Conservation (phyloP, 495 filamentous ascomycete species). For the Pyrenula aspistea region DNA sequence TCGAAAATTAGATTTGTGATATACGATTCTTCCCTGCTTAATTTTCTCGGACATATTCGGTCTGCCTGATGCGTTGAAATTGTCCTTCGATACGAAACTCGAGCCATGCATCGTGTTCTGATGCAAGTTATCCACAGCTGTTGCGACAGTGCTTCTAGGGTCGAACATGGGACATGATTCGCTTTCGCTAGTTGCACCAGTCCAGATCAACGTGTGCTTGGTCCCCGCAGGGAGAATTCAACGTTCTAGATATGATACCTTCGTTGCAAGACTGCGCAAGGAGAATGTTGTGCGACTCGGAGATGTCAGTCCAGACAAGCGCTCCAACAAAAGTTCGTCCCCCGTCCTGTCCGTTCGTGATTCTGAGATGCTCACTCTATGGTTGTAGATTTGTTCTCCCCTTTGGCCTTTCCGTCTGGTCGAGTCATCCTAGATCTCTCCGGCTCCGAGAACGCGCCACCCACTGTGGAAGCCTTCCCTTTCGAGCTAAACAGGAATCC, state of each 20-base stretch:
- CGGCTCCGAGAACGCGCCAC: constrained; percentile 62
- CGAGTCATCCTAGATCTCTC: constrained; percentile 84
- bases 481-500: constrained; percentile 80
- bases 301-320: constrained; percentile 79
- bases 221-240: constrained; percentile 79
- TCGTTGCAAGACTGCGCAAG: constrained; percentile 62
- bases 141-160: constrained; percentile 5
- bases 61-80: too few relatives aligned
- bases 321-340: constrained; percentile 74
- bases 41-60: too few relatives aligned
- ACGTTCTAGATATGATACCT: constrained; percentile 64
- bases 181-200: constrained; percentile 78
- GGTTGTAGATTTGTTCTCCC: constrained; percentile 79
- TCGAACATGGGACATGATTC: constrained; percentile 73
- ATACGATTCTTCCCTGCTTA: too few relatives aligned
- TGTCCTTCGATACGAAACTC: too few relatives aligned
- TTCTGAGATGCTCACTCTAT: constrained; percentile 17
- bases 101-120: not conserved
- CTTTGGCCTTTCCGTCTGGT: constrained; percentile 80
- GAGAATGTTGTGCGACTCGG: constrained; percentile 80
- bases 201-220: constrained; percentile 71
- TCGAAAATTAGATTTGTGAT: too few relatives aligned
- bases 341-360: not conserved
- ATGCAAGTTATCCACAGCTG: not conserved
- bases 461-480: constrained; percentile 66